phyloP scores from a whole-genome alignment of 306 rosid species.

The Inga oerstediana region DNA sequence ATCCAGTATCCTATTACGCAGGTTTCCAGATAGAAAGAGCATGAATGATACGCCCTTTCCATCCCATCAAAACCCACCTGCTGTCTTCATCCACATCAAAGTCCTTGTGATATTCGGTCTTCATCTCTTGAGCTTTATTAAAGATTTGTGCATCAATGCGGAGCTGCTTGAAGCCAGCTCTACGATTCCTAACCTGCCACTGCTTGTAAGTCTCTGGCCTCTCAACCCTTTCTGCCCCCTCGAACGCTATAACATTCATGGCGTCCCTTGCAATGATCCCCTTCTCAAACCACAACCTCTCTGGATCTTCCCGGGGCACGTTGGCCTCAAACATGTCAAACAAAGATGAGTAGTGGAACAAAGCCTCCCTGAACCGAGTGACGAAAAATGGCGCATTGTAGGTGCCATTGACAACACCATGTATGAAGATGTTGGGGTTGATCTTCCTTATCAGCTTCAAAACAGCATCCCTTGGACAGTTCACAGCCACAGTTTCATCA shows the following conservation, averaged over 20 bases:
- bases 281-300: conserved; percentile 61
- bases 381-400: conserved; percentile 78
- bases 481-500: conserved; percentile 55
- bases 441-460: conserved; percentile 66
- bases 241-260: conserved; percentile 80
- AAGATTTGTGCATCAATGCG: conserved; percentile 51
- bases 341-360: conserved; percentile 72
- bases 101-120: conserved; percentile 64
- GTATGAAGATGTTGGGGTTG: conserved; percentile 70
- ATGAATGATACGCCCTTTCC: conserved; percentile 72
- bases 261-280: conserved; percentile 66
- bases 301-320: conserved; percentile 52
- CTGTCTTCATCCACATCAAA: conserved; percentile 66
- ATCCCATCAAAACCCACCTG: conserved; percentile 78
- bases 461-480: conserved; percentile 70
- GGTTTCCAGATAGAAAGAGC: conserved; percentile 77
- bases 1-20: conserved; percentile 32
- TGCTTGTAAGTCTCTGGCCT: conserved; percentile 88
- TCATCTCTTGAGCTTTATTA: conserved; percentile 51
- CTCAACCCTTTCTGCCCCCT: conserved; percentile 73
- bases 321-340: conserved; percentile 80
- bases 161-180: conserved; percentile 82
- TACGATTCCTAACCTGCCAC: conserved; percentile 73
- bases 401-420: conserved; percentile 66
- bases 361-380: conserved; percentile 74